phyloP scores from a whole-genome alignment of 2,329 filamentous ascomycete genomes.

The Fusarium sulawesiense region DNA sequence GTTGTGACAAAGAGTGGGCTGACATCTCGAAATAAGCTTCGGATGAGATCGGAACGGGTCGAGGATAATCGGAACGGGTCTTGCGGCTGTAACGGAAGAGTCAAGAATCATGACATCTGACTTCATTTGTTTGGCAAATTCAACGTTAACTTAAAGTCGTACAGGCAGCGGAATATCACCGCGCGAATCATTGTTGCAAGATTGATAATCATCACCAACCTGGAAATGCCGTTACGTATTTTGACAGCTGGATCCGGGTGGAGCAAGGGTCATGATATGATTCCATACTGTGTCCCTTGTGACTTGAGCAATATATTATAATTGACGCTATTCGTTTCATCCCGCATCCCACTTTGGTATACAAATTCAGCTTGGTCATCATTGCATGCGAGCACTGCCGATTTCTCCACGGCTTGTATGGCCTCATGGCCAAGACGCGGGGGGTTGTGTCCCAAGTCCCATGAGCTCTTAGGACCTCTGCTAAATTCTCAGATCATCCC shows the following conservation, averaged over 20 bases:
- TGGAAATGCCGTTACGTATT: slow-evolving; percentile 18
- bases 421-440: slow-evolving; percentile 33
- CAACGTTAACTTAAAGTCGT: neutral
- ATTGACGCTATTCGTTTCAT: neutral
- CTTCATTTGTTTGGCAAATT: neutral
- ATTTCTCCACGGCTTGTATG: slow-evolving; percentile 33
- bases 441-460: neutral
- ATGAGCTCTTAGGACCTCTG: neutral
- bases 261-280: slow-evolving; percentile 1
- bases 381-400: slow-evolving; percentile 1
- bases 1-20: slow-evolving; percentile 45
- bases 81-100: slow-evolving; percentile 27
- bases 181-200: slow-evolving; percentile 23
- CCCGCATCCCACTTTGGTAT: neutral
- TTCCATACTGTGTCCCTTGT: slow-evolving; percentile 4
- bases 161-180: neutral
- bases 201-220: slow-evolving; percentile 37
- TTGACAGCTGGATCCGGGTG: slow-evolving; percentile 7
- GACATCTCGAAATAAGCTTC: slow-evolving; percentile 32
- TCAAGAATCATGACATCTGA: slow-evolving; percentile 1
- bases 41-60: slow-evolving; percentile 43
- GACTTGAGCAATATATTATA: neutral
- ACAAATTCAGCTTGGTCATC: neutral
- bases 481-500: neutral
- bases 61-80: slow-evolving; percentile 39